These are phyloP conservation scores for Fraxinus nigra DNA, from an alignment of 305 asterid species.

Conservation along the genomic window DNA sequence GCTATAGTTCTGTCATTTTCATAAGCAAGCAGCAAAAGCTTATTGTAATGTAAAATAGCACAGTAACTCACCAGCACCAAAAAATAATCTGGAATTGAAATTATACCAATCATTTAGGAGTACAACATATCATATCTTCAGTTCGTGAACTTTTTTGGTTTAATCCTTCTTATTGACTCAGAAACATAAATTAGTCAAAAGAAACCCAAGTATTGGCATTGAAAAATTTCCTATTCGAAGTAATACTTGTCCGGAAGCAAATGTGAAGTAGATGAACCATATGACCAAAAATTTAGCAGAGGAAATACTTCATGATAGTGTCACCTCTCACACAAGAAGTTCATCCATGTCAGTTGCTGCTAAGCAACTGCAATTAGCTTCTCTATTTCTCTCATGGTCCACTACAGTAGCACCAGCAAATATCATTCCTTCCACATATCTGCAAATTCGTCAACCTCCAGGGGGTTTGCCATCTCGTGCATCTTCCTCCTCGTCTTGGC, in stretches of 20 bases:
- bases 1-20: background rate
- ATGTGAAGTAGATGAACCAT: background rate
- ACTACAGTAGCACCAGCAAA: background rate
- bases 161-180: background rate
- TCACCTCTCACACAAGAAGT: background rate
- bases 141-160: background rate
- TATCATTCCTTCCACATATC: conserved; percentile 86
- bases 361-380: background rate
- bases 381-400: background rate
- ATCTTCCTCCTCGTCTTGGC: conserved; percentile 90
- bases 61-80: background rate
- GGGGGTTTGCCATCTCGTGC: conserved; percentile 76
- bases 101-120: background rate
- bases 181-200: background rate
- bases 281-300: background rate
- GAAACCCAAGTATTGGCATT: background rate
- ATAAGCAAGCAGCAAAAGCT: background rate
- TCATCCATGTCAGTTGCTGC: background rate
- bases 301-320: background rate
- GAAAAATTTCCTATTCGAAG: background rate
- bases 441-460: conserved; percentile 75
- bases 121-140: background rate
- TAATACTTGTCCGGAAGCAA: background rate
- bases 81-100: background rate
- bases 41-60: background rate